Base-by-base conservation (phyloP, 73 alveolate genomes). In the Paraurostyla sp. region DNA sequence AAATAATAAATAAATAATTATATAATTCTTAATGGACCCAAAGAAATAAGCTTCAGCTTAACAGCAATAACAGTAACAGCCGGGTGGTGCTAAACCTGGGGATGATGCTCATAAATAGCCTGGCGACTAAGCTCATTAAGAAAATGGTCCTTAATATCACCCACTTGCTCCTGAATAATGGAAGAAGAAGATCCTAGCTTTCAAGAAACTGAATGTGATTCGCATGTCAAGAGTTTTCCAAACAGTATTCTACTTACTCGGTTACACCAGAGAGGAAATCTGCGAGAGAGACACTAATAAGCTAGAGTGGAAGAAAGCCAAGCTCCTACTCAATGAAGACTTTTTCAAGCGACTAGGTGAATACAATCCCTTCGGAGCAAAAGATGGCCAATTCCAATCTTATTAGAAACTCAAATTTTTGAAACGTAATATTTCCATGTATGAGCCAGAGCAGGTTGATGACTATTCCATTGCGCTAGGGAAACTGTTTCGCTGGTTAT, bases 291-390 rank as follows among this genome's bases (percentile, higher is more conserved):
- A 65, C 41, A 91, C 96, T 22, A 84, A 84, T 49, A 83, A 56
- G 45, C 76, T 91, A 3, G 71, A 50, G 33, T 91, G 96, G 96
- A 91, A 91, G 71, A 84, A 58, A 36, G 93, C 88, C 0, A 91
- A 91, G 82, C 41, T 51, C 23, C 45, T 41, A 25, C 16, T 84
- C 11, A 59, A 46, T 49, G 95, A 83, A 43, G 89, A 71, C 22
- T 43, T 84, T 45, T 58, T 83, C 63, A 6, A 22, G 27, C 56
- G 54, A 30, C 0, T 91, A 15, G 73, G 65, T 9, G 83, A 43
- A 27, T 84, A 83, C 62, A 33, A 43, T 41, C 96, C 96, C 16
- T 54, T 13, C 30, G 96, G 96, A 4, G 71, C 87, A 0, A 83
- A 75, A 50, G 83, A 59, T 25, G 91, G 65, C 22, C 56, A 56